Evolutionary conservation across 441 rosid species (phyloP).

Genomic region (Jatropha podagrica): DNA sequence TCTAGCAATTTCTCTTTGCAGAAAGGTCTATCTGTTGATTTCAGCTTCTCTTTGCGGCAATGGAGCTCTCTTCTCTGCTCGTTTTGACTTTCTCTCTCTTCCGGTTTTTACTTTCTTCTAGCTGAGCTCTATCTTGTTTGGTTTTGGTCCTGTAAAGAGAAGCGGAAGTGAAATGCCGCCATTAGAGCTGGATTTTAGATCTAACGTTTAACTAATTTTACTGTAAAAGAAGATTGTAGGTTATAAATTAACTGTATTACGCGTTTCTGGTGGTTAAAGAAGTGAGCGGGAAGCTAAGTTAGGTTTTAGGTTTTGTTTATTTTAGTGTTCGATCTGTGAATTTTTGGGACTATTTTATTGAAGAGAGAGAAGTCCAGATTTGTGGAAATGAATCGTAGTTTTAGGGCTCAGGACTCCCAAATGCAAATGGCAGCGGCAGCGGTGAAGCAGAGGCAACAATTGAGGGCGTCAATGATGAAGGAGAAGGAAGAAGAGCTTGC

Average conservation of each 20-base stretch:
- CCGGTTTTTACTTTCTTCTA: conserved; percentile 8
- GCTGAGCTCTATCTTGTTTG: conserved; percentile 16
- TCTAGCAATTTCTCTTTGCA: conserved; percentile 16
- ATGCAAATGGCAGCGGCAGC: conserved; percentile 70
- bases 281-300: conserved; percentile 45
- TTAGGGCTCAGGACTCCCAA: conserved; percentile 73
- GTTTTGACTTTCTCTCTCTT: conserved; percentile 18
- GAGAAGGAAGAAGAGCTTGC: conserved; percentile 92
- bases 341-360: conserved; percentile 12
- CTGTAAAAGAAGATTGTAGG: neutral
- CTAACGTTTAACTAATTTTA: conserved; percentile 15
- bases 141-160: neutral
- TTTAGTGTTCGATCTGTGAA: conserved; percentile 34
- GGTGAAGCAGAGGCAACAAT: conserved; percentile 68
- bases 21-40: neutral
- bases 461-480: conserved; percentile 74
- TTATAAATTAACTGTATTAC: neutral
- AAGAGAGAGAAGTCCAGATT: conserved; percentile 3
- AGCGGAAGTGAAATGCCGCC: conserved; percentile 22
- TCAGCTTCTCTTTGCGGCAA: conserved; percentile 12
- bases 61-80: conserved; percentile 13
- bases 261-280: conserved; percentile 24
- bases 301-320: conserved; percentile 23
- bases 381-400: conserved; percentile 81
- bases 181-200: conserved; percentile 37